These are phyloP conservation scores for Lasiosphaeria miniovina DNA, from an alignment of 495 filamentous ascomycete species.

Conservation along the genomic window DNA sequence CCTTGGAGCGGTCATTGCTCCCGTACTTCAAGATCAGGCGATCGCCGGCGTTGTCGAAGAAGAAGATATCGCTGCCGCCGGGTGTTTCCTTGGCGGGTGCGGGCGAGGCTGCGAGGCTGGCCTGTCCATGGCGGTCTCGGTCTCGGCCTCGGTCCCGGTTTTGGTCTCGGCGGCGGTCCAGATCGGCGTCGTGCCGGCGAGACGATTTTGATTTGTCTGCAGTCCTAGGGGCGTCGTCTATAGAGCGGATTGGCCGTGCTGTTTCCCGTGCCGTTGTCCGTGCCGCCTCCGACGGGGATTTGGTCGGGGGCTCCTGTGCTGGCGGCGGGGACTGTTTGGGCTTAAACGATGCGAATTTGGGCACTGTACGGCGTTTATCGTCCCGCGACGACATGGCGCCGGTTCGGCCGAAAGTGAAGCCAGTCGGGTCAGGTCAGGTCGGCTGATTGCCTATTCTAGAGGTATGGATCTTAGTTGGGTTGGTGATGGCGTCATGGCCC, in stretches of 20 bases:
- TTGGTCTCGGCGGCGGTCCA: neutral
- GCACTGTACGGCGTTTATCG: slow-evolving; percentile 42
- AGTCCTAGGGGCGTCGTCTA: slow-evolving; percentile 3
- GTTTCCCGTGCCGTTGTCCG: neutral
- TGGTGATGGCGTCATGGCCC: too few species aligned
- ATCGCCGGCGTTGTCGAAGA: slow-evolving; percentile 44
- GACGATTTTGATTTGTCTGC: neutral
- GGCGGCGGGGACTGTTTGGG: slow-evolving; percentile 37
- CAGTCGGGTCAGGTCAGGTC: neutral
- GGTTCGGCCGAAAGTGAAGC: neutral
- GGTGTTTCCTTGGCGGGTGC: neutral
- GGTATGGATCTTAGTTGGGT: too few species aligned
- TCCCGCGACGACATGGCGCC: slow-evolving; percentile 31
- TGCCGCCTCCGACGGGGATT: slow-evolving; percentile 3
- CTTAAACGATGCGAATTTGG: slow-evolving; percentile 69
- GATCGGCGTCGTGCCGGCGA: neutral
- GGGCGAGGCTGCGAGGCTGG: neutral
- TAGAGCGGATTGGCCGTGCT: neutral
- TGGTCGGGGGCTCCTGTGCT: neutral
- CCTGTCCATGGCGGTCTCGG: neutral
- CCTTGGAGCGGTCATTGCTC: slow-evolving; percentile 34
- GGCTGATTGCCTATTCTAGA: too few species aligned
- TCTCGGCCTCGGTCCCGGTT: neutral
- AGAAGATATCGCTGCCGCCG: slow-evolving; percentile 22
- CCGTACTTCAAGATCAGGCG: slow-evolving; percentile 44